phyloP scores from a whole-genome alignment of 179 eudicot species.

The Nepenthes alata region DNA sequence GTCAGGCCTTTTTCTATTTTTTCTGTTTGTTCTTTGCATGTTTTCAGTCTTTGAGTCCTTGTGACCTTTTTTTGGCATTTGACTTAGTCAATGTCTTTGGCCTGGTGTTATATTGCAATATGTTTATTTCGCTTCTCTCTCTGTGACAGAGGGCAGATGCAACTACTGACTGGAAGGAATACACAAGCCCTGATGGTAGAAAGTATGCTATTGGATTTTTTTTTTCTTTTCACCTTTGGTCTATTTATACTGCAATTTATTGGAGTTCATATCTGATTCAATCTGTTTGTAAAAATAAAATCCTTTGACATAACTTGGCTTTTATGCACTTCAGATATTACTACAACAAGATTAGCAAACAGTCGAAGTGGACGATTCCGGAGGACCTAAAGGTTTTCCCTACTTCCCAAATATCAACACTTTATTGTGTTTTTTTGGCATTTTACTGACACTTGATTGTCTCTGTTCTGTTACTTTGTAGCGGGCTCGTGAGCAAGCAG shows the following conservation, averaged over 20 bases:
- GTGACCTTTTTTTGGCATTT: too few relatives aligned
- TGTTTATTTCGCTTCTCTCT: conserved; percentile 5
- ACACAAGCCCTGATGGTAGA: conserved; percentile 61
- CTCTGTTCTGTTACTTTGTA: conserved; percentile 11
- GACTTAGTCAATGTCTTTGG: too few relatives aligned
- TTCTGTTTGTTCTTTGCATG: too few relatives aligned
- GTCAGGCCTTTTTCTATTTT: too few relatives aligned
- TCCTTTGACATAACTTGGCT: conserved; percentile 5
- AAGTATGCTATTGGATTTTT: conserved; percentile 35
- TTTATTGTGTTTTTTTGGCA: background rate
- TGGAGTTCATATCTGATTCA: background rate
- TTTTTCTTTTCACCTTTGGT: conserved; percentile 8
- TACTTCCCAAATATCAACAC: background rate
- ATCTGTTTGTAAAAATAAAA: conserved; percentile 5
- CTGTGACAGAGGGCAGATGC: conserved; percentile 86
- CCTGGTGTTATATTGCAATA: background rate
- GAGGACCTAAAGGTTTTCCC: conserved; percentile 72
- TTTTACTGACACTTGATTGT: background rate
- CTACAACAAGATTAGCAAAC: conserved; percentile 64
- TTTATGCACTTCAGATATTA: conserved; percentile 49
- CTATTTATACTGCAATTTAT: background rate
- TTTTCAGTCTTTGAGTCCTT: too few relatives aligned
- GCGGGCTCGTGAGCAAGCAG: conserved; percentile 68
- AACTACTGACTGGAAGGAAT: conserved; percentile 89
- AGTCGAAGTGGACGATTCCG: conserved; percentile 86